A percentile compares a stretch with the other conserved stretches of the same genome.
Evolutionary conservation across 306 rosid genomes (phyloP).

Genomic region (Malus sylvestris): DNA sequence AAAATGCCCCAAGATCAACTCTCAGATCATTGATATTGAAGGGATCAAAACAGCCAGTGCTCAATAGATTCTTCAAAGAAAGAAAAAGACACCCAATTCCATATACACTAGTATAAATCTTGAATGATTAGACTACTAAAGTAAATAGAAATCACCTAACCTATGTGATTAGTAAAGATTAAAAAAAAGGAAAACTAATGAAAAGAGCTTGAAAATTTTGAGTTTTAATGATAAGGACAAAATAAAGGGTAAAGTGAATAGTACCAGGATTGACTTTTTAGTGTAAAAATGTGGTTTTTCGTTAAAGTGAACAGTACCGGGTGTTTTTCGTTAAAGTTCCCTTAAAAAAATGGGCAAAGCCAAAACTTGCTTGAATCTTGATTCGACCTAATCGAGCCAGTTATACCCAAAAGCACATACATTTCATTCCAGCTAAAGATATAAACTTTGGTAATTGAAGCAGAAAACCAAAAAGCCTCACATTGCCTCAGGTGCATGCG

Average conservation of each 20-base stretch:
- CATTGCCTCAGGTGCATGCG: background rate
- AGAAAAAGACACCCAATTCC: background rate
- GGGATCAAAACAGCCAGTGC: too few species aligned
- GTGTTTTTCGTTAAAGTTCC: too few species aligned
- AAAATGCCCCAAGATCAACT: too few species aligned
- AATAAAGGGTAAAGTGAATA: too few species aligned
- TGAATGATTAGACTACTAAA: background rate
- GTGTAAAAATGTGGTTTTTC: too few species aligned
- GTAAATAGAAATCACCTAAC: background rate
- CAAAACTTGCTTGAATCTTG: background rate
- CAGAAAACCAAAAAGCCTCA: conserved; percentile 36
- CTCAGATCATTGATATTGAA: too few species aligned
- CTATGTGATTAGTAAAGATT: background rate
- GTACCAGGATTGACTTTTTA: too few species aligned
- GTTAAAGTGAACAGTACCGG: too few species aligned
- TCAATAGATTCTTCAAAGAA: too few species aligned
- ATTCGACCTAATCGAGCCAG: background rate
- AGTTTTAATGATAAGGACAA: too few species aligned
- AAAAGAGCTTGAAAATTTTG: too few species aligned
- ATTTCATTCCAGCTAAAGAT: background rate
- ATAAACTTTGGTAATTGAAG: background rate
- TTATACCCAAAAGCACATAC: background rate
- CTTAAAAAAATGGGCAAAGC: background rate
- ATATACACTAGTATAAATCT: background rate
- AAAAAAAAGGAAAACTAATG: too few species aligned